Evolutionary conservation across 1,284 basidiomycete genomes (phyloP).

Genomic region (Stygiomarasmius scandens): DNA sequence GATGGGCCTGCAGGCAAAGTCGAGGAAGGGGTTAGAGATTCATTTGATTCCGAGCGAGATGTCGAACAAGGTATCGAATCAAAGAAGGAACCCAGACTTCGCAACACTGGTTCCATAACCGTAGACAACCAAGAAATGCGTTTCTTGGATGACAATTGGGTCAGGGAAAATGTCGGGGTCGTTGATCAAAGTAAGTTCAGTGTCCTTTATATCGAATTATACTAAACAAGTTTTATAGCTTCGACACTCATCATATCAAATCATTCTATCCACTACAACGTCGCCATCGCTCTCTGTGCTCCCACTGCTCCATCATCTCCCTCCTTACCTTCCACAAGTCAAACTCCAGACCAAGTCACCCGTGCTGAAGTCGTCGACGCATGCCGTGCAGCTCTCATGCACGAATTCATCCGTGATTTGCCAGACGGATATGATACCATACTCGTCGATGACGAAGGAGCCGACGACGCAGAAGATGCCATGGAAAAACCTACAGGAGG

Average conservation of each 20-base stretch:
- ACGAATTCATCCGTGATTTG: conserved; percentile 84
- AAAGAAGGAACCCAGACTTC: not conserved
- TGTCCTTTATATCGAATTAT: not conserved
- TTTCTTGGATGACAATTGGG: conserved; percentile 44
- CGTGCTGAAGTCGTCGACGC: conserved; percentile 79
- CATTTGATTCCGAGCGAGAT: too few species aligned
- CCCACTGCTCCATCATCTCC: conserved; percentile 29
- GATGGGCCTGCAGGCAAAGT: conserved; percentile 22
- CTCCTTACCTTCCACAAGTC: too few species aligned
- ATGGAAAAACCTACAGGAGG: too few species aligned
- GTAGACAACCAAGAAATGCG: conserved; percentile 84
- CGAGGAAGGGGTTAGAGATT: too few species aligned
- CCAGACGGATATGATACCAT: conserved; percentile 89
- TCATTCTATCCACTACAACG: conserved; percentile 85
- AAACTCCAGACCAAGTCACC: conserved; percentile 48
- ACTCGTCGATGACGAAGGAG: conserved; percentile 7
- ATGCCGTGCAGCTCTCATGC: conserved; percentile 84
- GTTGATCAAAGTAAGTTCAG: not conserved
- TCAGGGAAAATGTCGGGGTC: not conserved
- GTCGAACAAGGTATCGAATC: not conserved
- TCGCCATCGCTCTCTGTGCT: conserved; percentile 77
- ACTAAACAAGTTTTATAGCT: too few species aligned
- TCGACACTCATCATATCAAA: conserved; percentile 72
- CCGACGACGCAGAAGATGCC: not conserved
- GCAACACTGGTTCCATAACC: conserved; percentile 56